Conservation (phyloP, 148 eudicot species). For the Silene conica region DNA sequence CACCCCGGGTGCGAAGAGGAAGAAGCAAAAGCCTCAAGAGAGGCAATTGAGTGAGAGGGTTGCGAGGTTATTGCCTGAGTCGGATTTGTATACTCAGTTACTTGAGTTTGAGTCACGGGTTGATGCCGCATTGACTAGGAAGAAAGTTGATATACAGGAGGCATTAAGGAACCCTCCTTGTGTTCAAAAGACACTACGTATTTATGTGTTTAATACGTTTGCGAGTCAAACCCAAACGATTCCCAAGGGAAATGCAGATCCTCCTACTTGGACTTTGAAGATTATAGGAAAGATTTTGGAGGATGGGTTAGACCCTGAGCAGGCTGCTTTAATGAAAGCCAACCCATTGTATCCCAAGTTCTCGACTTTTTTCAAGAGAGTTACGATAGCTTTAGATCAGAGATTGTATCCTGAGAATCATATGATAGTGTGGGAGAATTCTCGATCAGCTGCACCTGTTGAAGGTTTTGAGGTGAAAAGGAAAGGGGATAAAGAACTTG, state of each 20-base stretch:
- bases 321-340: slow-evolving; percentile 55
- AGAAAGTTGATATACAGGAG: slow-evolving; percentile 92
- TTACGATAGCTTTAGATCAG: slow-evolving; percentile 76
- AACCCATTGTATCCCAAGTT: slow-evolving; percentile 78
- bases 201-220: slow-evolving; percentile 84
- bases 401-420: slow-evolving; percentile 82
- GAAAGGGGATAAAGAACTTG: slow-evolving; percentile 82
- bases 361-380: slow-evolving; percentile 77
- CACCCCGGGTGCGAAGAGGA: slow-evolving; percentile 64
- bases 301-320: slow-evolving; percentile 83
- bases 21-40: slow-evolving; percentile 82
- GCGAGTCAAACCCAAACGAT: slow-evolving; percentile 62
- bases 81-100: slow-evolving; percentile 87
- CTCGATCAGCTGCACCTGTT: slow-evolving; percentile 71
- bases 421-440: slow-evolving; percentile 81
- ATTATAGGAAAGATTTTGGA: slow-evolving; percentile 87
- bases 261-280: slow-evolving; percentile 90
- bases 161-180: slow-evolving; percentile 74
- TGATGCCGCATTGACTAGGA: slow-evolving; percentile 77
- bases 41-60: slow-evolving; percentile 65
- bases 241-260: slow-evolving; percentile 75
- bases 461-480: slow-evolving; percentile 96
- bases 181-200: slow-evolving; percentile 80
- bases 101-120: slow-evolving; percentile 94
- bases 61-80: slow-evolving; percentile 85